Evolutionary conservation across 352 stramenopile species (phyloP), one percentile per base, ranked within the genome.

Genomic region (Paralagenidium karlingii): DNA sequence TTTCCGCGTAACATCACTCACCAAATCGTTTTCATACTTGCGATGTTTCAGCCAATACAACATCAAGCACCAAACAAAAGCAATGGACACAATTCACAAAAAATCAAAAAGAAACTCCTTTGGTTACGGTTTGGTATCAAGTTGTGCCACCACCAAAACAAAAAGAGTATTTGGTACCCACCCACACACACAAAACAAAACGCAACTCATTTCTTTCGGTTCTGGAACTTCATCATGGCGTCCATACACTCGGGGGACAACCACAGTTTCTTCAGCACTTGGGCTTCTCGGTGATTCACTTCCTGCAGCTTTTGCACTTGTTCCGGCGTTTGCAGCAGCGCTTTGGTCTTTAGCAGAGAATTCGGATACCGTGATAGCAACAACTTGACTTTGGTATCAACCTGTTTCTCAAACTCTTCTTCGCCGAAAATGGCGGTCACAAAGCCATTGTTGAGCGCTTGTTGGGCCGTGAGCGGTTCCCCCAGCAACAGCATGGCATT

Each of bases 401-500:
- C 65, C 29, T 68, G 55, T 22, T 34, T 36, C 24, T 85, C 63
- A 34, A 87, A 84, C n/a, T 84, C 68, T 8, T 43, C 56, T n/a
- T 67, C 59, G 15, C 60, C 47, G 22, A 83, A 82, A 22, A 59
- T 45, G n/a, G 44, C 61, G 15, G 68, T 82, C 8, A 60, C 68
- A 1, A 88, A 45, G 2, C 70, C 68, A 6, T 49, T 36, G 11
- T 54, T 45, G 8, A 79, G 40, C 1, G 65, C 69, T 18, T 79
- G 61, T 26, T 66, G 53, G 8, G 76, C 81, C 13, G 48, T 77
- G 26, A 96, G 52, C 39, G 92, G 91, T 38, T 92, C 73, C 10
- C 80, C 82, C 13, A 95, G 58, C 29, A 95, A 40, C 18, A 96
- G 60, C 55, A 95, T 62, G 24, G 90, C 82, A 37, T 95, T 96